Evolutionary conservation across 83 land plant genomes (phyloP), one percentile per base, ranked within the genome.

Genomic region (Picea mariana): DNA sequence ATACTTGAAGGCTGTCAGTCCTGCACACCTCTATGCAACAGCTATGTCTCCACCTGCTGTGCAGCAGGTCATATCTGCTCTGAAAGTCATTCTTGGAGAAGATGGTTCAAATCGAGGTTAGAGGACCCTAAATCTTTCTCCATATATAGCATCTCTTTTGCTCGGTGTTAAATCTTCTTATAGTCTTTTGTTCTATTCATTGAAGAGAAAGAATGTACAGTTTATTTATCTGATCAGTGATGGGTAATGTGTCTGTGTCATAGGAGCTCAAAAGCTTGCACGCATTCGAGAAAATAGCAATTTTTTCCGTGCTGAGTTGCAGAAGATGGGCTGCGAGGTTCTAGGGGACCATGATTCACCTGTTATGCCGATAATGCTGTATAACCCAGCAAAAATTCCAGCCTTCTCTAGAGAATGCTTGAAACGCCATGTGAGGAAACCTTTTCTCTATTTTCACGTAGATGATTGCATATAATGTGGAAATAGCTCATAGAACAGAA

Each of bases 351-450:
- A 86, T 81, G 96, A 95, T 84, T 97, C 99, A 23, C 99, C 99
- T 42, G 96, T 97, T 17, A 97, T 97, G 96, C 99, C 99, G 2
- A 91, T 97, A 67, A 97, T 97, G 99, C 95, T 97, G 60, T 97
- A 97, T 89, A 95, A 97, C 82, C 99, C 98, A 26, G 90, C 95
- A 23, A 97, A 96, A 80, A 92, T 95, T 55, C 95, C 98, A 49
- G 95, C 98, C 24, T 95, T 95, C 81, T 90, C 92, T 52, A 85
- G 99, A 34, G 96, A 97, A 66, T 97, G 99, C 85, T 90, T 97
- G 58, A 93, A 82, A 58, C 93, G 90, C 66, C 92, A 97, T 85
- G 99, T 97, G 83, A 86, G 93, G 55, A 24, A 42, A 73, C 20
- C n/a, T 42, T 42, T 73, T 73, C 55, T 11, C n/a, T 7, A 12